Evolutionary conservation across 208 protist genomes (phyloP).

Genomic region (Acanthamoeba sp.): DNA sequence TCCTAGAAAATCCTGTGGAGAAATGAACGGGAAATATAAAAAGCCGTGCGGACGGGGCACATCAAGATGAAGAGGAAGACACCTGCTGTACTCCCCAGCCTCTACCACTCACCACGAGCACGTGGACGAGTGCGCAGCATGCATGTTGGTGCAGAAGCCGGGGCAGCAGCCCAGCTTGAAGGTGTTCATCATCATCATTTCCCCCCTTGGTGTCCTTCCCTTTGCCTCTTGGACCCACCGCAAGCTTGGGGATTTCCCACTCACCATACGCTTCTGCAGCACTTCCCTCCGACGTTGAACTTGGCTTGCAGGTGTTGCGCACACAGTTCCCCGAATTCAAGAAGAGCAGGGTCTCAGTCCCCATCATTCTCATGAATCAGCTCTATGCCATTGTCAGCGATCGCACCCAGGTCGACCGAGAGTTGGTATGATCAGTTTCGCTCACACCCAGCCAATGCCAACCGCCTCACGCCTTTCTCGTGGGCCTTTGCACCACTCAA

Average conservation of each 20-base stretch:
- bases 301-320: constrained; percentile 50
- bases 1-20: background rate
- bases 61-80: constrained; percentile 59
- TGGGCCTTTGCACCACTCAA: background rate
- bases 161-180: background rate
- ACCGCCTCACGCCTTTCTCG: background rate
- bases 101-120: constrained; percentile 2
- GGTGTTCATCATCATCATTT: background rate
- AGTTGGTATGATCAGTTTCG: constrained; percentile 17
- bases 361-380: constrained; percentile 42
- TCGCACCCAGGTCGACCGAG: constrained; percentile 33
- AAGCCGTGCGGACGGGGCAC: background rate
- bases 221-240: background rate
- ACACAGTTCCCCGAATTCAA: constrained; percentile 46
- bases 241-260: background rate
- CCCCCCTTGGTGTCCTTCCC: background rate
- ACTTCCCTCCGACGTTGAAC: constrained; percentile 13
- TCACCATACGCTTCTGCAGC: background rate
- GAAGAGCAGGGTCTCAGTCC: constrained; percentile 23
- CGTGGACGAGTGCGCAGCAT: background rate
- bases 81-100: background rate
- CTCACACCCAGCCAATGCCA: no score
- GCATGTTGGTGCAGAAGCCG: background rate
- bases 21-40: background rate
- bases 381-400: constrained; percentile 66